Evolutionary conservation across 306 rosid genomes (phyloP), one percentile per base, ranked within the genome.

Genomic region (Vigna reflexopilosa): DNA sequence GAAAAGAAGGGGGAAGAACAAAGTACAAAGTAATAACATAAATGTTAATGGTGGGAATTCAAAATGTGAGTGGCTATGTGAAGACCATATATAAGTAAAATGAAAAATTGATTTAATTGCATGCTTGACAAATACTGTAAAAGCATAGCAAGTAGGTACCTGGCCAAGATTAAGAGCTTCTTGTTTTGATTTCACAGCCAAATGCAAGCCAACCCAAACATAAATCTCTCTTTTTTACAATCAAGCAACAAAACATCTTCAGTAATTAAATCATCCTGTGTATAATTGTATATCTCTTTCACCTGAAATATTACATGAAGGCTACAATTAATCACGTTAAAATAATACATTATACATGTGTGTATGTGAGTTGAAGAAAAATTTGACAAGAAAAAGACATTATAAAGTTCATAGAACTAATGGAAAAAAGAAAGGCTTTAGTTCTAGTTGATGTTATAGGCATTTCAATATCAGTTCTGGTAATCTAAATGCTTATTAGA

Each of bases 191-290:
- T 63, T 89, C 76, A 88, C 89, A 49, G 48, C 83, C 51, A 97
- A 92, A 67, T 84, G 97, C 75, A 88, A 76, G 77, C 98, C 98
- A 67, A 90, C 76, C 98, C 98, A 94, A 77, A 94, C 88, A 86
- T 90, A 89, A 79, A 94, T 80, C 90, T 94, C 98, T 63, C 74
- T 86, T 84, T 89, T 20, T 20, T 91, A 83, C 97, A 94, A 80
- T 94, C 90, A 34, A 94, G 98, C 73, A 90, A 83, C 61, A 94
- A 82, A 69, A 89, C 84, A 47, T 94, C 98, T 88, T 94, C 98
- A 17, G 98, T 94, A 61, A 89, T 77, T 65, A 94, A 85, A 85
- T 94, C 98, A 67, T 94, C 98, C 90, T 92, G 97, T 16, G 97
- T 75, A 72, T 90, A 92, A 73, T 88, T 94, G 95, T 88, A 92